Conservation (phyloP, 352 stramenopile genomes). For the Globisporangium heterothallicum region DNA sequence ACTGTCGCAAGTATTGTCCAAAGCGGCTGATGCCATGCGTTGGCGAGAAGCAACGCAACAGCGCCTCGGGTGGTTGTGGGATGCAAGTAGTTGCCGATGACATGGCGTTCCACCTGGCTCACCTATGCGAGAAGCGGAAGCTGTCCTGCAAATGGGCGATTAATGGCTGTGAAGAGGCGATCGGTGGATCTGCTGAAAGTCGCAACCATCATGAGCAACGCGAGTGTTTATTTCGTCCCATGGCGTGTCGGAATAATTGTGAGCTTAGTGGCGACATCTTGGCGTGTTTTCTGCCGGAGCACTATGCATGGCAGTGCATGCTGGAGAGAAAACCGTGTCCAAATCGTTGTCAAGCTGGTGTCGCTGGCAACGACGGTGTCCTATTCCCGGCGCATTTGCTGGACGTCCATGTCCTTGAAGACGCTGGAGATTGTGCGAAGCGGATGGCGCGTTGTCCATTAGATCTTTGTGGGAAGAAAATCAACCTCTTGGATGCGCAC, state of each 20-base stretch:
- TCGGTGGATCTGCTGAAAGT: constrained; percentile 34
- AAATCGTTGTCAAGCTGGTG: constrained; percentile 15
- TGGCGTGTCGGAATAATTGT: constrained; percentile 51
- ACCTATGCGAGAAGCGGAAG: constrained; percentile 40
- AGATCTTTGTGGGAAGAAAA: constrained; percentile 63
- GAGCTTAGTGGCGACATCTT: constrained; percentile 32
- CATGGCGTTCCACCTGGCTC: constrained; percentile 53
- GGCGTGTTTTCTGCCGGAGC: constrained; percentile 40
- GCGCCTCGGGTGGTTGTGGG: constrained; percentile 33
- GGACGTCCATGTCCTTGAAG: constrained; percentile 34
- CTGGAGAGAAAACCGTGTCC: constrained; percentile 37
- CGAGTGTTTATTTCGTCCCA: constrained; percentile 48
- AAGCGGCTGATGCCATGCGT: constrained; percentile 52
- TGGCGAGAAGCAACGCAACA: constrained; percentile 6
- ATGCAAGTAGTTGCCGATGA: constrained; percentile 35
- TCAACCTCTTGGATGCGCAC: constrained; percentile 36
- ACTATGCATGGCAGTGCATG: constrained; percentile 69
- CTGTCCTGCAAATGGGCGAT: constrained; percentile 45
- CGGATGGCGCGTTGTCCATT: constrained; percentile 38
- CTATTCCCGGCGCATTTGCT: constrained; percentile 29
- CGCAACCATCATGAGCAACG: constrained; percentile 49
- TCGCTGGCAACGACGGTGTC: not conserved
- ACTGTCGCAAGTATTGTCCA: constrained; percentile 35
- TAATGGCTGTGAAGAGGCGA: constrained; percentile 37
- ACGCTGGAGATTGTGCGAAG: constrained; percentile 40